phyloP scores from a whole-genome alignment of 768 basidiomycete genomes.

The Dendrothele bispora region DNA sequence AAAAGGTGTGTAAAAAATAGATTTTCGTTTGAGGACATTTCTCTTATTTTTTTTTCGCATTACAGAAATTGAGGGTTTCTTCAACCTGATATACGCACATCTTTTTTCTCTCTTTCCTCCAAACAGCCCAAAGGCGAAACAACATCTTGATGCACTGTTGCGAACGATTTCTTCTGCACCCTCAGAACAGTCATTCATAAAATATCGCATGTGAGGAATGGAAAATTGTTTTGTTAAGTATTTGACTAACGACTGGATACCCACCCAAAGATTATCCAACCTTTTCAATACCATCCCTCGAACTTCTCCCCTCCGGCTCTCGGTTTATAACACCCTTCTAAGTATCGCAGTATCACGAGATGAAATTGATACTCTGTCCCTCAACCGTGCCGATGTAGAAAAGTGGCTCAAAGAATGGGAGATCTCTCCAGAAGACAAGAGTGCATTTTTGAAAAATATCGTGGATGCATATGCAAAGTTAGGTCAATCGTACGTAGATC shows the following conservation, averaged over 20 bases:
- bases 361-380: conserved; percentile 60
- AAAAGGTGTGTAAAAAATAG: conserved; percentile 50
- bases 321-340: conserved; percentile 64
- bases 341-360: conserved; percentile 57
- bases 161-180: conserved; percentile 55
- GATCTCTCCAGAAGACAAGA: conserved; percentile 60
- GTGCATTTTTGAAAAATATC: conserved; percentile 63
- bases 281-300: conserved; percentile 77
- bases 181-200: conserved; percentile 53
- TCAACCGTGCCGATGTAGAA: conserved; percentile 63
- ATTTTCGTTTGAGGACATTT: conserved; percentile 5
- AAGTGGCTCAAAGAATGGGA: conserved; percentile 81
- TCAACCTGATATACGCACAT: conserved; percentile 80
- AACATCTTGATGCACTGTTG: conserved; percentile 50
- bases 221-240: conserved; percentile 9
- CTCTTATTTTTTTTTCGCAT: no score
- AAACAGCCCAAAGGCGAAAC: conserved; percentile 55
- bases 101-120: conserved; percentile 58
- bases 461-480: conserved; percentile 58
- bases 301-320: conserved; percentile 59
- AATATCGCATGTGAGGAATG: conserved; percentile 71
- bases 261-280: conserved; percentile 63
- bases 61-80: conserved; percentile 83
- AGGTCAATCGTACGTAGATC: conserved; percentile 59
- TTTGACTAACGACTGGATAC: conserved; percentile 10